Evolutionary conservation across 2,329 filamentous ascomycete genomes (phyloP), one percentile per base, ranked within the genome.

Genomic region (Botryotinia calthae): DNA sequence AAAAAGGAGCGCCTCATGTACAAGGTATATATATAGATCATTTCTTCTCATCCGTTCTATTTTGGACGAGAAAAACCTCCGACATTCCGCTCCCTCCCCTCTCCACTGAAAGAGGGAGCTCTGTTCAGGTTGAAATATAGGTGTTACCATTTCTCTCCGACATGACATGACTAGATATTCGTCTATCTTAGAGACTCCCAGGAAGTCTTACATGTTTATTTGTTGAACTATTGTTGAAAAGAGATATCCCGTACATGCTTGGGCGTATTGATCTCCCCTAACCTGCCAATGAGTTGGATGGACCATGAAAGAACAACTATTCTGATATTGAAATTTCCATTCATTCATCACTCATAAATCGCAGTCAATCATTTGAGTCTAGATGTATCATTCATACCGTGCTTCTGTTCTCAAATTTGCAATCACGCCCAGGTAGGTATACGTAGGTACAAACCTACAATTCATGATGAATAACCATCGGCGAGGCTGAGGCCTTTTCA

Each of bases 51-150:
- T 14, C 22, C 48, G 2, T 25, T 51, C 48, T n/a, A 54, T n/a
- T 54, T 54, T n/a, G n/a, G 48, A 14, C 3, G 25, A n/a, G 48
- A 54, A 16, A 40, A 42, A 1, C 25, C 61, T 44, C 61, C 61
- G 61, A 63, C n/a, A 42, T 42, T 63, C 61, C 61, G 61, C 61
- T 25, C 61, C 61, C n/a, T n/a, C 37, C 37, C 37, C 61, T 42
- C 37, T 42, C 34, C 37, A 44, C 25, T 63, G 37, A n/a, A 42
- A n/a, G 37, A 62, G 37, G 37, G 22, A 63, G 61, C 59, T 40
- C 22, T 62, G 58, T 62, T 25, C 58, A 34, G 18, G 25, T 16
- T 40, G 31, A 16, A 16, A 37, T 40, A 25, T 16, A 31, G 22
- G 58, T 2, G 18, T 34, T 25, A 25, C 56, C 20, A 20, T 34